phyloP scores from a whole-genome alignment of 2,329 filamentous ascomycete species.

The Curvularia hawaiiensis region DNA sequence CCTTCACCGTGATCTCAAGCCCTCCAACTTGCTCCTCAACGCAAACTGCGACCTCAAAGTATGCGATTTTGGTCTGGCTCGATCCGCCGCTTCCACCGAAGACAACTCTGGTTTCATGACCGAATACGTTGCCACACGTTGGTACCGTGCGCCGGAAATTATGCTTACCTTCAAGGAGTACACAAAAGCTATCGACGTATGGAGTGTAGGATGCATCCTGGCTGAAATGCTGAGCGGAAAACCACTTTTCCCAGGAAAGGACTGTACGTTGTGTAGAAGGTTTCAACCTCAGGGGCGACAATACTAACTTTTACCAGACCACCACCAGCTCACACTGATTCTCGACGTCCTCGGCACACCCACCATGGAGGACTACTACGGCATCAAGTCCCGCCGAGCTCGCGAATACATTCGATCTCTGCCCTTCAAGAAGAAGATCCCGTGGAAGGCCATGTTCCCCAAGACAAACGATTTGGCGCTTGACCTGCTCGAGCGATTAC shows the following conservation, averaged over 20 bases:
- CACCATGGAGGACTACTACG: slow-evolving; percentile 99
- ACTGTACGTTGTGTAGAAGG: slow-evolving; percentile 67
- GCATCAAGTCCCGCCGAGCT: slow-evolving; percentile 97
- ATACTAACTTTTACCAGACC: slow-evolving; percentile 62
- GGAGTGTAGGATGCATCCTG: slow-evolving; percentile 97
- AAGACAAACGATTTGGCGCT: slow-evolving; percentile 98
- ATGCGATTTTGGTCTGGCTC: slow-evolving; percentile 95
- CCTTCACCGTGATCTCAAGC: slow-evolving; percentile 95
- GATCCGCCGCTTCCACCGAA: slow-evolving; percentile 94
- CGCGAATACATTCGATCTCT: slow-evolving; percentile 97
- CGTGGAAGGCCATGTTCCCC: slow-evolving; percentile 94
- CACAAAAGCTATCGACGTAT: slow-evolving; percentile 98
- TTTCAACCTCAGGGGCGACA: slow-evolving; percentile 8
- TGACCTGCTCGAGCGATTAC: slow-evolving; percentile 90
- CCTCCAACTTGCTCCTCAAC: slow-evolving; percentile 94
- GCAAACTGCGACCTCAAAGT: slow-evolving; percentile 99
- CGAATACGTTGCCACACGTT: slow-evolving; percentile 98
- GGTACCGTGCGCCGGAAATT: slow-evolving; percentile 98
- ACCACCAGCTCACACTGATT: slow-evolving; percentile 97
- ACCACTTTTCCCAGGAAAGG: slow-evolving; percentile 96
- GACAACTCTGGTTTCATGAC: slow-evolving; percentile 99
- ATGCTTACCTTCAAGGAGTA: slow-evolving; percentile 99
- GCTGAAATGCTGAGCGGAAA: slow-evolving; percentile 99
- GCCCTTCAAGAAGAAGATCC: slow-evolving; percentile 99
- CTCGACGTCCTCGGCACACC: slow-evolving; percentile 96